phyloP scores from a whole-genome alignment of 768 basidiomycete species.

The Suillus lakei region DNA sequence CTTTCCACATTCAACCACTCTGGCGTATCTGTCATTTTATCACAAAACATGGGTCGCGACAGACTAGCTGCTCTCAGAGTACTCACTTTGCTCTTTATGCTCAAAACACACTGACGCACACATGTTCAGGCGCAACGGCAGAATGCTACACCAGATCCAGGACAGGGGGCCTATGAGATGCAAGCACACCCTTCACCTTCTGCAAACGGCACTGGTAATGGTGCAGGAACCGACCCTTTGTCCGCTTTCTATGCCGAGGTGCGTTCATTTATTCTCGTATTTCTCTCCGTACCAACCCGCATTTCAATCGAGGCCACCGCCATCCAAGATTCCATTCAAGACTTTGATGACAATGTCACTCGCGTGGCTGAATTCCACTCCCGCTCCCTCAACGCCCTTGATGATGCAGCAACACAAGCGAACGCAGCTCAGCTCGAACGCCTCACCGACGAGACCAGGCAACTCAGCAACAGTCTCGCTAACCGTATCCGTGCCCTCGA shows the following conservation, averaged over 20 bases:
- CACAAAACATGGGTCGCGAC: conserved; percentile 58
- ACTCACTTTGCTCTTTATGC: conserved; percentile 63
- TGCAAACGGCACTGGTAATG: conserved; percentile 33
- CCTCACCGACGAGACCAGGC: conserved; percentile 62
- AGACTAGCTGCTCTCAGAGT: conserved; percentile 88
- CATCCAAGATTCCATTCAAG: conserved; percentile 49
- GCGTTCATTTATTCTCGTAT: not conserved
- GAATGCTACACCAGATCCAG: conserved; percentile 45
- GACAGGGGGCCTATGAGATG: conserved; percentile 30
- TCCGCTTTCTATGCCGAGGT: conserved; percentile 40
- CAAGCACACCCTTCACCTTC: conserved; percentile 22
- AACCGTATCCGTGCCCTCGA: conserved; percentile 63
- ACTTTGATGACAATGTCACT: conserved; percentile 50
- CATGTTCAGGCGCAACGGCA: conserved; percentile 61
- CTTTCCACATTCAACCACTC: not conserved
- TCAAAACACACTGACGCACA: conserved; percentile 53
- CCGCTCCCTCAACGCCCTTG: conserved; percentile 53
- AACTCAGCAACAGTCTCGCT: conserved; percentile 60
- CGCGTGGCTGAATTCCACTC: conserved; percentile 54
- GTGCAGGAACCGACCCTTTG: conserved; percentile 18
- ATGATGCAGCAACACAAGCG: conserved; percentile 48
- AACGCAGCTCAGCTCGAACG: conserved; percentile 55
- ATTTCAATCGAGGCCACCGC: conserved; percentile 44
- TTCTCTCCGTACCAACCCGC: not conserved
- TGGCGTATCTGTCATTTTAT: conserved; percentile 1